Conservation (phyloP, 371 early-diverging fungal genomes). For the Quaeritorhiza haematococci region DNA sequence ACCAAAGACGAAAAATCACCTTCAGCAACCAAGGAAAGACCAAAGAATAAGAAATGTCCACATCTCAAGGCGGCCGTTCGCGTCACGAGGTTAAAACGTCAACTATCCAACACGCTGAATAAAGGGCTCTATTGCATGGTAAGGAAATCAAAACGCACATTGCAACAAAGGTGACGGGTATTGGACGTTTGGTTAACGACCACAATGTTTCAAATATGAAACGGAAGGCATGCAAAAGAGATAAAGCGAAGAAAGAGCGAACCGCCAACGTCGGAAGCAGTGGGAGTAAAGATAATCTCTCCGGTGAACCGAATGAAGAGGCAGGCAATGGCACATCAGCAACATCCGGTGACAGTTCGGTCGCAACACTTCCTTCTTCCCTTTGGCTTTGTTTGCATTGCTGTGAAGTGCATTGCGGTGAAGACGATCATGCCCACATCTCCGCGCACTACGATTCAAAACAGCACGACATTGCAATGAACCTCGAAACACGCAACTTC, state of each 20-base stretch:
- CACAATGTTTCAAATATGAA: no score
- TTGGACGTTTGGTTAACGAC: no score
- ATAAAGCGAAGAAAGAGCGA: neutral
- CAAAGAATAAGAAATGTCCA: conserved; percentile 20
- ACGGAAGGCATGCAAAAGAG: neutral
- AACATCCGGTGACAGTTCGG: no score
- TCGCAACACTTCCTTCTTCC: neutral
- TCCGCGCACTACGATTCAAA: conserved; percentile 8
- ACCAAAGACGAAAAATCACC: no score
- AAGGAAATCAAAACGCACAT: no score
- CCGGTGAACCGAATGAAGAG: neutral
- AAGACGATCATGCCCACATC: conserved; percentile 21
- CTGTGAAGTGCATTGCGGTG: conserved; percentile 22
- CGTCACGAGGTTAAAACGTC: conserved; percentile 7
- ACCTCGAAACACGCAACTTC: conserved; percentile 12
- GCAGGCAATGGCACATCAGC: no score
- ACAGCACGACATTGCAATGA: conserved; percentile 22
- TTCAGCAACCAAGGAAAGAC: no score
- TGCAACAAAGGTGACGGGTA: no score
- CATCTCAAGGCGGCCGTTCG: conserved; percentile 16
- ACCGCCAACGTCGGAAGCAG: neutral
- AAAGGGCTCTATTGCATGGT: no score
- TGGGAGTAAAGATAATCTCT: conserved; percentile 2
- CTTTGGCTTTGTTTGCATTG: conserved; percentile 33
- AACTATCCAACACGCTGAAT: conserved; percentile 9